phyloP scores from a whole-genome alignment of 1,284 basidiomycete genomes.

The Boletellus dicymbophilus region DNA sequence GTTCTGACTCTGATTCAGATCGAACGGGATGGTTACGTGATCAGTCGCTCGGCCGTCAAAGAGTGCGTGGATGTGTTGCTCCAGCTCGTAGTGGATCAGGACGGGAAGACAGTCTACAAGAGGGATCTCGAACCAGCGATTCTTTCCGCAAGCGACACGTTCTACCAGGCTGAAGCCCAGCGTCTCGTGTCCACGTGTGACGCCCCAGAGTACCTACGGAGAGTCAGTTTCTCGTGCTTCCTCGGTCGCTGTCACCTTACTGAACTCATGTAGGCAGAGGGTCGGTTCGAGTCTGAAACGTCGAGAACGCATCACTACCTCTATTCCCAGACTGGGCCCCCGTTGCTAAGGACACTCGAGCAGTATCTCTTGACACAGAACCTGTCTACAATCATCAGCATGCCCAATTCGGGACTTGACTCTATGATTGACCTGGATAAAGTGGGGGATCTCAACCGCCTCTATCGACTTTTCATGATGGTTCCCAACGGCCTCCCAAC shows the following conservation, averaged over 20 bases:
- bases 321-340: constrained; percentile 69
- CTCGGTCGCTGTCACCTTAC: constrained; percentile 1
- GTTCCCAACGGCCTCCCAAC: constrained; percentile 72
- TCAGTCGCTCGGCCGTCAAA: constrained; percentile 91
- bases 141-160: constrained; percentile 75
- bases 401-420: constrained; percentile 87
- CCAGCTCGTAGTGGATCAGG: constrained; percentile 57
- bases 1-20: constrained; percentile 88
- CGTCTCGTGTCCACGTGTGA: constrained; percentile 75
- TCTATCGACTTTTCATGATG: constrained; percentile 79
- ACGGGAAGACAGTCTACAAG: constrained; percentile 74
- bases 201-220: constrained; percentile 80
- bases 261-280: constrained; percentile 68
- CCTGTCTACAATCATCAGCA: constrained; percentile 72
- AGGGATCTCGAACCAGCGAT: constrained; percentile 86
- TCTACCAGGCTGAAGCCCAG: constrained; percentile 81
- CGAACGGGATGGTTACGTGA: constrained; percentile 90
- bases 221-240: constrained; percentile 54
- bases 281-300: constrained; percentile 83
- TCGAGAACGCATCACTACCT: constrained; percentile 91
- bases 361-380: constrained; percentile 80
- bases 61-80: constrained; percentile 89
- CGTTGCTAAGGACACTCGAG: constrained; percentile 79
- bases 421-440: constrained; percentile 87
- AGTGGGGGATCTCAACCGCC: constrained; percentile 73